Evolutionary conservation across 768 basidiomycete genomes (phyloP).

Genomic region (Filobasidium wieringae): DNA sequence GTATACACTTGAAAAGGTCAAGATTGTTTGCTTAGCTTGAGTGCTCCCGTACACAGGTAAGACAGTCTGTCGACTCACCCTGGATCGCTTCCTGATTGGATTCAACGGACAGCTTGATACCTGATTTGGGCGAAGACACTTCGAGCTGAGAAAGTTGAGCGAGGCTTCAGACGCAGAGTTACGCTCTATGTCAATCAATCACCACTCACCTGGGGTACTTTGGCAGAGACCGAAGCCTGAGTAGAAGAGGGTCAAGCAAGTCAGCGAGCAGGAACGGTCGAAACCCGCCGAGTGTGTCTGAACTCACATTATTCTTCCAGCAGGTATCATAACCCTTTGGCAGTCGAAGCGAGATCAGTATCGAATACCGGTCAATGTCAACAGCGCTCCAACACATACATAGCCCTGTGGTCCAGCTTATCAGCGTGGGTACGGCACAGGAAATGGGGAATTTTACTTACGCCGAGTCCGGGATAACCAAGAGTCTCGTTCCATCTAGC

Average conservation of each 20-base stretch:
- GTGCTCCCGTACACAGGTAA: too few relatives aligned
- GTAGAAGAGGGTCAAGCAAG: background rate
- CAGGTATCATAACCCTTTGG: background rate
- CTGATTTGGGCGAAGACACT: background rate
- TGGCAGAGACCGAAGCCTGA: background rate
- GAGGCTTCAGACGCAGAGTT: too few relatives aligned
- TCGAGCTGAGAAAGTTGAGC: background rate
- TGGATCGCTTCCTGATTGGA: background rate
- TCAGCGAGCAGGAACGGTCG: background rate
- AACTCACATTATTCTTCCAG: background rate
- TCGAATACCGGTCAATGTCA: background rate
- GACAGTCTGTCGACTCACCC: too few relatives aligned
- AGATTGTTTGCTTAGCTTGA: too few relatives aligned
- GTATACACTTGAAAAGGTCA: background rate
- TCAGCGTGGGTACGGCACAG: background rate
- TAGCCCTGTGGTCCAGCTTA: background rate
- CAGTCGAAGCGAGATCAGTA: too few relatives aligned
- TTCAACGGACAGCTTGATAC: background rate
- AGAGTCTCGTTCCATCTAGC: background rate
- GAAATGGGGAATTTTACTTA: background rate
- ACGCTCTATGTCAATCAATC: too few relatives aligned
- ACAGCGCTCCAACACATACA: background rate
- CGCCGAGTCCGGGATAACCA: background rate
- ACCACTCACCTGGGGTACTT: background rate
- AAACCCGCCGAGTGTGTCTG: too few relatives aligned